Conservation (phyloP, 768 basidiomycete genomes). For the Psilocybe azurescens region DNA sequence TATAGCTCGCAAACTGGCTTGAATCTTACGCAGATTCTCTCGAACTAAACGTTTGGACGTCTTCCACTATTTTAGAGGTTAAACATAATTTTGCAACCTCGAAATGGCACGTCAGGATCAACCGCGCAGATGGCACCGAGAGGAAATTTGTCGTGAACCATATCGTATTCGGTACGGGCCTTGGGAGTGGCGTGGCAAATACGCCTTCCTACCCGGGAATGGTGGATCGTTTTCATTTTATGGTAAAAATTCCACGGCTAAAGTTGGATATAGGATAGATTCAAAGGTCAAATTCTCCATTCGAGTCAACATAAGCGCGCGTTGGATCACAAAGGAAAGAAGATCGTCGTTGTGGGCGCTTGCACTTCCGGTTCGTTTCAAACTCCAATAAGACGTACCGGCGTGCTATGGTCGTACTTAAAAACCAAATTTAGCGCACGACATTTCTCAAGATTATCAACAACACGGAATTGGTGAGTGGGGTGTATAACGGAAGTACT, state of each 20-base stretch:
- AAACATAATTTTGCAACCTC: slow-evolving; percentile 40
- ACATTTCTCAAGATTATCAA: slow-evolving; percentile 43
- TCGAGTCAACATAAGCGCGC: slow-evolving; percentile 56
- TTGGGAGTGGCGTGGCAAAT: slow-evolving; percentile 49
- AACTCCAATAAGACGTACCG: neutral
- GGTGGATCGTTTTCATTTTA: slow-evolving; percentile 26
- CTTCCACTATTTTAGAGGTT: slow-evolving; percentile 45
- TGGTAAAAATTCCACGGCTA: too few relatives aligned
- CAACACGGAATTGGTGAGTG: slow-evolving; percentile 37
- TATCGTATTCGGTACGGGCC: slow-evolving; percentile 61
- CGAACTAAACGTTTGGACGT: slow-evolving; percentile 70
- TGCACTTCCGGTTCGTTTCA: slow-evolving; percentile 53
- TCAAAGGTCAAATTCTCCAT: slow-evolving; percentile 59
- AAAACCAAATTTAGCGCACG: slow-evolving; percentile 35
- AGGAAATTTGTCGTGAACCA: slow-evolving; percentile 50
- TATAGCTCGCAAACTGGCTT: slow-evolving; percentile 68
- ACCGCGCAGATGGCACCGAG: slow-evolving; percentile 35
- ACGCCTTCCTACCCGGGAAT: slow-evolving; percentile 50
- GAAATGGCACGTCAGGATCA: slow-evolving; percentile 52
- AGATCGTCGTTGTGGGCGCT: slow-evolving; percentile 71
- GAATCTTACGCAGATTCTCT: slow-evolving; percentile 63
- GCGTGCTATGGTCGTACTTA: neutral
- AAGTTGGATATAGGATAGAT: slow-evolving; percentile 27
- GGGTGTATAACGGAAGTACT: neutral
- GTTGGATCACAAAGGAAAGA: slow-evolving; percentile 59